These are phyloP conservation scores for Lasiosphaeria hispida DNA, from an alignment of 495 filamentous ascomycete species.

Conservation along the genomic window DNA sequence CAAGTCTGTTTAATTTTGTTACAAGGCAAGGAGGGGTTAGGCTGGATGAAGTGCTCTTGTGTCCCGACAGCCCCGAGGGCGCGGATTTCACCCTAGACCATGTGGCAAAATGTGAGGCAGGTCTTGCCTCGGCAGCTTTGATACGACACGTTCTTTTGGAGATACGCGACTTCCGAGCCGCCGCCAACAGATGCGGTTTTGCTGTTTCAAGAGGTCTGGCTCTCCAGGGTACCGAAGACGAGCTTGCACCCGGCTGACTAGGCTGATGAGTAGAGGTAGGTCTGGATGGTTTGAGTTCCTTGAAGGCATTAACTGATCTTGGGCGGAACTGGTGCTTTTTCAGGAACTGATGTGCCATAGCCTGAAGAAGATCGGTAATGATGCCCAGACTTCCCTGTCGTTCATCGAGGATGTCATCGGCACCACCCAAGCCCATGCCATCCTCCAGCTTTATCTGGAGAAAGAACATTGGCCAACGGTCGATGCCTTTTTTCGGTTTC, in stretches of 20 bases:
- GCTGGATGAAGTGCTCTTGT: constrained; percentile 7
- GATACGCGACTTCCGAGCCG: not conserved
- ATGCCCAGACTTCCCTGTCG: constrained; percentile 33
- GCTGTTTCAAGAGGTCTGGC: no score
- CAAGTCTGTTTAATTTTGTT: not conserved
- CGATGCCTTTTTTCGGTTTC: constrained; percentile 62
- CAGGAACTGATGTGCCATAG: constrained; percentile 65
- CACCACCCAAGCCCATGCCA: constrained; percentile 3
- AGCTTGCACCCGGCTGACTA: not conserved
- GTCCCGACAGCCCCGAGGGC: not conserved
- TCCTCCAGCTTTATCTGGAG: constrained; percentile 60
- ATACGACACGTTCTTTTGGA: not conserved
- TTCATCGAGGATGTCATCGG: constrained; percentile 39
- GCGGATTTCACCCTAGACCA: constrained; percentile 72
- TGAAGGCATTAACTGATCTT: constrained; percentile 27
- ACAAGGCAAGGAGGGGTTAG: not conserved
- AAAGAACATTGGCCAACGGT: constrained; percentile 90
- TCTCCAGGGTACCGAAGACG: no score
- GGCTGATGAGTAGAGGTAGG: not conserved
- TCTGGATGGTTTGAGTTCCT: constrained; percentile 15
- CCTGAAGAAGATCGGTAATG: constrained; percentile 60
- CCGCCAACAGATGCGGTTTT: no score
- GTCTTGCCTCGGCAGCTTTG: constrained; percentile 1
- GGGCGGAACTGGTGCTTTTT: constrained; percentile 65
- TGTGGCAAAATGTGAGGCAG: constrained; percentile 49